Base-by-base conservation (phyloP, 1,139 yeast species). In the Debaryomycetaceae sp. region DNA sequence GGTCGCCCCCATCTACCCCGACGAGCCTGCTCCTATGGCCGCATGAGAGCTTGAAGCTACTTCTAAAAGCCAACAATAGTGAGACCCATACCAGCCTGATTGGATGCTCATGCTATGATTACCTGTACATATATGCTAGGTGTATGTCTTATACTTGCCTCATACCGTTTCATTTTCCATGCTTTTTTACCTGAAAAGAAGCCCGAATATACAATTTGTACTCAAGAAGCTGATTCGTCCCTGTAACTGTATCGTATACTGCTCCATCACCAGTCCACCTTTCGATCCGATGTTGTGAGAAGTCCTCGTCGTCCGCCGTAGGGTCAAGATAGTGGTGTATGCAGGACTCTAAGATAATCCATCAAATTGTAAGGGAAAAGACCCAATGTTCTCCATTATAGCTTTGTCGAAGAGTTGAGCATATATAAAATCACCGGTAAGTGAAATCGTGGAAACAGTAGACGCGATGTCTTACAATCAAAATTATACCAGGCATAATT, bases 1-100 rank as follows among this genome's bases (percentile, higher is more conserved):
- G 30, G 75, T 84, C 65, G 90, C 90, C 39, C 88, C 88, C 45
- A 85, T 83, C 37, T 72, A 82, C 53, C 90, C 89, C 20, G 89
- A 83, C 37, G 76, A 75, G 54, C 71, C 66, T 44, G 72, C 72
- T 49, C 77, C 80, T 47, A 67, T 76, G 56, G 75, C 77, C 41
- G 81, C 81, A 47, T 76, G 58, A 59, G 31, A 11, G 11, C 31
- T 27, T 27, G 31, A 27, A 27, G 11, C 31, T 11, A 7, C 31
- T 11, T 20, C 20, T 24, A 22, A 22, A 4, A 5, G 17, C 37
- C n/a, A 35, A 9, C 11, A 35, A 4, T 35, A 9, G 14, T 35
- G 20, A 17, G 20, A 17, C 4, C 20, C 20, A 17, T 17, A 17
- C 22, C 36, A n/a, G 14, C 11, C 38, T 22, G 13, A 13, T 31